Percentiles rank a stretch among this genome's conserved stretches.
Evolutionary conservation across 2,329 filamentous ascomycete species (phyloP).

Genomic region (Trichoderma pleuroti): DNA sequence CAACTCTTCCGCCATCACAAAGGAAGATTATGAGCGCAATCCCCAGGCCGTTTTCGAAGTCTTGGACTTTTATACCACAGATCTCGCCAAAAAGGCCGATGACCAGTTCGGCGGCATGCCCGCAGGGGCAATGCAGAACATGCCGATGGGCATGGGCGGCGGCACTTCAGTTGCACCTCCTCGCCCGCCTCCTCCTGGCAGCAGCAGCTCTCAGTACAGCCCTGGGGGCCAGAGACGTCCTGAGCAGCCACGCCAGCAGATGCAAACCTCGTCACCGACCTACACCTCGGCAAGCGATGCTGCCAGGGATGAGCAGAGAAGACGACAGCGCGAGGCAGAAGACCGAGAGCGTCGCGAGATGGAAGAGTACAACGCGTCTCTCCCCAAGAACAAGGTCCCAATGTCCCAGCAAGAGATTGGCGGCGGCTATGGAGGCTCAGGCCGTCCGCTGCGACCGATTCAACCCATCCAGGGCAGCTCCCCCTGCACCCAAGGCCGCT

Average conservation of each 20-base stretch:
- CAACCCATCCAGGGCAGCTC: slow-evolving; percentile 80
- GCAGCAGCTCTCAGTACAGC: slow-evolving; percentile 37
- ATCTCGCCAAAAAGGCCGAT: slow-evolving; percentile 72
- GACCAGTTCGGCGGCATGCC: slow-evolving; percentile 66
- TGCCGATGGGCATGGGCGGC: slow-evolving; percentile 57
- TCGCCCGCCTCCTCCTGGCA: slow-evolving; percentile 53
- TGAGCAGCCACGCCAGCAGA: slow-evolving; percentile 55
- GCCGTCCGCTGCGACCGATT: slow-evolving; percentile 60
- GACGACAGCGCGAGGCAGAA: slow-evolving; percentile 56
- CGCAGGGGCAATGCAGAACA: slow-evolving; percentile 52
- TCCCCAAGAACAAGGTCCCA: slow-evolving; percentile 77
- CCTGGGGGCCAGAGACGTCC: slow-evolving; percentile 42
- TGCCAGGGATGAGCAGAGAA: slow-evolving; percentile 55
- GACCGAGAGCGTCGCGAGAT: slow-evolving; percentile 71
- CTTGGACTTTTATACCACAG: slow-evolving; percentile 79
- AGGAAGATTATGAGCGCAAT: slow-evolving; percentile 97
- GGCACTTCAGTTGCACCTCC: slow-evolving; percentile 63
- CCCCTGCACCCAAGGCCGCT: slow-evolving; percentile 66
- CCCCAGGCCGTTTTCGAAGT: slow-evolving; percentile 82
- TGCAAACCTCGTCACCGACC: slow-evolving; percentile 54
- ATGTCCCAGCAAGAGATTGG: slow-evolving; percentile 85
- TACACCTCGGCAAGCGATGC: slow-evolving; percentile 49
- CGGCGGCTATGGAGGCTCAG: slow-evolving; percentile 53
- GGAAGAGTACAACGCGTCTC: slow-evolving; percentile 83
- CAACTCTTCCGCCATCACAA: slow-evolving; percentile 94